phyloP scores from a whole-genome alignment of 768 basidiomycete species.

The Pleurotus eryngii region DNA sequence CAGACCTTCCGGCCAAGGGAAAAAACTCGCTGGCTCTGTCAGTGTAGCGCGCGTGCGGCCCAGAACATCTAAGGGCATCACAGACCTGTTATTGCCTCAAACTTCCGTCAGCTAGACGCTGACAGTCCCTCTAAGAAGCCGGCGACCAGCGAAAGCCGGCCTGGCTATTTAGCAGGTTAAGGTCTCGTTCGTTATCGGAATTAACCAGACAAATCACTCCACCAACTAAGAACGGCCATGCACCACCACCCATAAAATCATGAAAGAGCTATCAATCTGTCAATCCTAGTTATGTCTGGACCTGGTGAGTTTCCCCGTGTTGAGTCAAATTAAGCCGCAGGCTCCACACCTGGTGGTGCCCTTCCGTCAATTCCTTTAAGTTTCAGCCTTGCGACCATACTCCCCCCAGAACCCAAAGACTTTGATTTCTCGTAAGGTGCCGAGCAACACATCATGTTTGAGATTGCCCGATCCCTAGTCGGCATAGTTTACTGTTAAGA shows the following conservation, averaged over 20 bases:
- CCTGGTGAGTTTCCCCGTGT: conserved; percentile 81
- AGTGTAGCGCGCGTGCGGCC: too few species aligned
- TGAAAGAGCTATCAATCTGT: conserved; percentile 84
- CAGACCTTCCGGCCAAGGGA: too few species aligned
- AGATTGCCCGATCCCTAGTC: too few species aligned
- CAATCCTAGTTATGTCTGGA: conserved; percentile 75
- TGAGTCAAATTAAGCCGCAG: conserved; percentile 86
- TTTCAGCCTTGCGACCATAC: conserved; percentile 59
- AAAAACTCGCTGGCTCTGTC: too few species aligned
- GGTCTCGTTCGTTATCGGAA: conserved; percentile 94
- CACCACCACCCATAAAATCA: conserved; percentile 86
- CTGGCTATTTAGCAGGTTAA: conserved; percentile 91
- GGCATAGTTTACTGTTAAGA: too few species aligned
- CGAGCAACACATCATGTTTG: too few species aligned
- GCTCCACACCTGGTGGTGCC: conserved; percentile 77
- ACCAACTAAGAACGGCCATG: conserved; percentile 88
- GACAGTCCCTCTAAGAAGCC: too few species aligned
- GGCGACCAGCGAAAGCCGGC: too few species aligned
- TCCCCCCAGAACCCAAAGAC: conserved; percentile 75
- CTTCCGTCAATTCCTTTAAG: conserved; percentile 84
- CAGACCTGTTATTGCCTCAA: too few species aligned
- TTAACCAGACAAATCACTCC: conserved; percentile 98
- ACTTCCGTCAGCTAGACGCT: too few species aligned
- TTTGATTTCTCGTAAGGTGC: conserved; percentile 52
- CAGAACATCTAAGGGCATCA: too few species aligned